These are phyloP conservation scores for Leccinum pellstonianum DNA, from an alignment of 768 basidiomycete genomes.

Conservation along the genomic window DNA sequence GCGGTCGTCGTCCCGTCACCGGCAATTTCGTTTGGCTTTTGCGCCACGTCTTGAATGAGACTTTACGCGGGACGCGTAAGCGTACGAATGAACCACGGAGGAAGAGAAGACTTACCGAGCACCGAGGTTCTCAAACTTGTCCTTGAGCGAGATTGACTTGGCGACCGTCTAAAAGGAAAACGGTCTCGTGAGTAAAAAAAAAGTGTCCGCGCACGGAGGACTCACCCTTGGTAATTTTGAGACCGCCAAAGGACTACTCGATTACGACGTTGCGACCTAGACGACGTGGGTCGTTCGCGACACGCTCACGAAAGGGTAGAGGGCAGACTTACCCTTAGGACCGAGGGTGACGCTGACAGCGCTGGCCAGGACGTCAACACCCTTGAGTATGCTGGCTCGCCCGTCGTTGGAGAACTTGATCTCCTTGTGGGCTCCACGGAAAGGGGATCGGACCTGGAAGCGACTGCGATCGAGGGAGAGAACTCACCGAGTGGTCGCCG, in stretches of 20 bases:
- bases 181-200: neutral
- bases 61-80: slow-evolving; percentile 35
- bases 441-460: no score
- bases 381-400: slow-evolving; percentile 88
- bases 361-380: slow-evolving; percentile 95
- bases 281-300: slow-evolving; percentile 14
- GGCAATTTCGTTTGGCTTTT: slow-evolving; percentile 95
- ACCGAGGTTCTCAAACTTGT: slow-evolving; percentile 99
- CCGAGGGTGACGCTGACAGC: slow-evolving; percentile 96
- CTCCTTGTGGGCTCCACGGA: slow-evolving; percentile 90
- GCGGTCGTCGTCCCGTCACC: slow-evolving; percentile 99
- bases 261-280: slow-evolving; percentile 97
- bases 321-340: slow-evolving; percentile 70
- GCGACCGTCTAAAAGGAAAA: slow-evolving; percentile 71
- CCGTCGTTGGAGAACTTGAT: slow-evolving; percentile 97
- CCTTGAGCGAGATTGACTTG: slow-evolving; percentile 89
- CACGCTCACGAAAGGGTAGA: neutral
- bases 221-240: slow-evolving; percentile 94
- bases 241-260: slow-evolving; percentile 86
- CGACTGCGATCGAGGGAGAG: no score
- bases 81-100: slow-evolving; percentile 7
- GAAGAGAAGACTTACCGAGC: slow-evolving; percentile 65
- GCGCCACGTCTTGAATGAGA: slow-evolving; percentile 92
- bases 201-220: neutral
- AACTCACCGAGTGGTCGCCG: no score